A percentile compares a stretch with the other conserved stretches of the same genome.
These are phyloP conservation scores for Arbutus unedo DNA, from an alignment of 148 eudicot genomes.

Conservation along the genomic window DNA sequence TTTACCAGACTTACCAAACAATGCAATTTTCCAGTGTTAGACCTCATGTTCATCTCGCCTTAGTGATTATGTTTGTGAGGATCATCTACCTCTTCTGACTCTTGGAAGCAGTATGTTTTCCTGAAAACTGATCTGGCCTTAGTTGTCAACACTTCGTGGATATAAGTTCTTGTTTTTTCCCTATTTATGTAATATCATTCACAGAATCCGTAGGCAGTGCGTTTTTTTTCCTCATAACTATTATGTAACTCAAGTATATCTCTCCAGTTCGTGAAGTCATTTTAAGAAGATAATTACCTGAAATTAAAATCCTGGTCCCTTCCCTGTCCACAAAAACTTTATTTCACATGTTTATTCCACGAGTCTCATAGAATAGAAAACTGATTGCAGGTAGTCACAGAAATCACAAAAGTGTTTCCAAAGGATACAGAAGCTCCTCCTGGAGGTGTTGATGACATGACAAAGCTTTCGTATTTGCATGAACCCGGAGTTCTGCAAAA, in stretches of 20 bases:
- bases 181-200: background rate
- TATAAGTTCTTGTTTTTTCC: background rate
- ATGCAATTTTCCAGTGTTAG: background rate
- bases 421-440: slow-evolving; percentile 96
- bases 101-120: background rate
- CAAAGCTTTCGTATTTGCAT: slow-evolving; percentile 94
- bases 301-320: background rate
- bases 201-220: background rate
- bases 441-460: slow-evolving; percentile 99
- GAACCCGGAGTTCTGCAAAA: slow-evolving; percentile 96
- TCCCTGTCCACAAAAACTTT: background rate
- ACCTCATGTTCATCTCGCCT: background rate
- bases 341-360: background rate
- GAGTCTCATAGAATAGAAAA: slow-evolving; percentile 10
- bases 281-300: slow-evolving; percentile 3
- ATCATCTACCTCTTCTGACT: background rate
- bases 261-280: slow-evolving; percentile 7
- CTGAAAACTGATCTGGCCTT: background rate
- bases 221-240: background rate
- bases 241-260: slow-evolving; percentile 11
- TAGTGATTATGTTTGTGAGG: background rate
- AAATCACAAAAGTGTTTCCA: slow-evolving; percentile 74
- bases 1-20: background rate
- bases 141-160: background rate
- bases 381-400: slow-evolving; percentile 63